phyloP scores from a whole-genome alignment of 2,329 filamentous ascomycete genomes.

The Pseudocercospora ulei region DNA sequence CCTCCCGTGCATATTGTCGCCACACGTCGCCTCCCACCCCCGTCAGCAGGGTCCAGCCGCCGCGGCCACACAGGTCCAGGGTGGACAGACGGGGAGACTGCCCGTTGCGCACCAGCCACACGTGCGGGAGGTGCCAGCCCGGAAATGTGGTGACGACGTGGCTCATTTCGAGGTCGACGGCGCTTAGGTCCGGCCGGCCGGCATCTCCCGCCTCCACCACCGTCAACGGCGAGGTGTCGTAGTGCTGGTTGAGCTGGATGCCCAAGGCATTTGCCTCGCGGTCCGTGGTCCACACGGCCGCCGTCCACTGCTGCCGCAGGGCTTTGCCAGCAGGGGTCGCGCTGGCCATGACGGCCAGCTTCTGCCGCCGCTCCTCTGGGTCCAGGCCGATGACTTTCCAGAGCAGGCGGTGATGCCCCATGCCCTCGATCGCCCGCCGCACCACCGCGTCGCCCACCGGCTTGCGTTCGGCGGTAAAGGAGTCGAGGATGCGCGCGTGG shows the following conservation, averaged over 20 bases:
- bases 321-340: background rate
- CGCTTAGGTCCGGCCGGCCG: constrained; percentile 8
- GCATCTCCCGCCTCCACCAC: constrained; percentile 35
- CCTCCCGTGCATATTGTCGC: too few species aligned
- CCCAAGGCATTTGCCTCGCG: constrained; percentile 45
- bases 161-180: constrained; percentile 36
- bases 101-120: constrained; percentile 46
- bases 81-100: constrained; percentile 45
- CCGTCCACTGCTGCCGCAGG: constrained; percentile 34
- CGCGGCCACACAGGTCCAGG: constrained; percentile 50
- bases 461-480: constrained; percentile 31
- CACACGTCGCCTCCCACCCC: constrained; percentile 47
- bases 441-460: constrained; percentile 43
- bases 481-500: constrained; percentile 23
- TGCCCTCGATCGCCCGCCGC: constrained; percentile 47
- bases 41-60: constrained; percentile 35
- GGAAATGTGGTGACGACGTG: constrained; percentile 43
- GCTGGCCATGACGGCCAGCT: constrained; percentile 24
- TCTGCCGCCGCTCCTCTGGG: constrained; percentile 28
- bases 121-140: constrained; percentile 51
- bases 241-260: constrained; percentile 50
- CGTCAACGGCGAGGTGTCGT: constrained; percentile 40
- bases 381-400: constrained; percentile 14
- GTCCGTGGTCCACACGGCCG: constrained; percentile 14
- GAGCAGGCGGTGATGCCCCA: constrained; percentile 40